A percentile compares a stretch with the other conserved stretches of the same genome.
Evolutionary conservation across 495 filamentous ascomycete species (phyloP).

Genomic region (Lasiosphaeria hispida): DNA sequence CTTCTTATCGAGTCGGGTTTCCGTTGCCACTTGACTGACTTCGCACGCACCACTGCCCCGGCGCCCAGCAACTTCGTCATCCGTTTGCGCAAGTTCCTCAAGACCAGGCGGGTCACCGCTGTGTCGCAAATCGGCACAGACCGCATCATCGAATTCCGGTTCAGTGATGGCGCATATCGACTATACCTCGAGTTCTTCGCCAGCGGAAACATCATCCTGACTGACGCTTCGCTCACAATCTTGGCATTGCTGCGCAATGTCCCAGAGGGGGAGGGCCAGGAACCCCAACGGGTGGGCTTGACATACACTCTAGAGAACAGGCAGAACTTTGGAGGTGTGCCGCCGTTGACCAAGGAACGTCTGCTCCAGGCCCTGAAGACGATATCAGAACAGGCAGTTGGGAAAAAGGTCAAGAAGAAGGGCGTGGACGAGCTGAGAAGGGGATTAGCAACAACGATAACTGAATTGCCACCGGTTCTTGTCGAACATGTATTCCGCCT

Average conservation of each 20-base stretch:
- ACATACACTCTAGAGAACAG: conserved; percentile 78
- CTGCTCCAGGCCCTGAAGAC: conserved; percentile 67
- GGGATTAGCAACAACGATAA: conserved; percentile 75
- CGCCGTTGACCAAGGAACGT: conserved; percentile 68
- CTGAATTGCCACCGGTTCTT: conserved; percentile 80
- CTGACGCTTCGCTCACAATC: conserved; percentile 75
- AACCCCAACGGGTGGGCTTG: conserved; percentile 72
- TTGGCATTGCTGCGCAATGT: conserved; percentile 80
- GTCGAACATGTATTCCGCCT: conserved; percentile 80
- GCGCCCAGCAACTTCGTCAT: conserved; percentile 81
- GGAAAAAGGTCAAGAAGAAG: conserved; percentile 75
- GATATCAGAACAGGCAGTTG: conserved; percentile 47
- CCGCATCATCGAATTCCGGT: conserved; percentile 85
- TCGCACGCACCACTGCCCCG: conserved; percentile 77
- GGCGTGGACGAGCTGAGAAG: conserved; percentile 69
- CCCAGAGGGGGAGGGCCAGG: conserved; percentile 64
- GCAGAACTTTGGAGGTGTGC: conserved; percentile 75
- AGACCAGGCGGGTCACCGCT: conserved; percentile 77
- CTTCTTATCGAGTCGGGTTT: conserved; percentile 93
- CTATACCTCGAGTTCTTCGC: conserved; percentile 96
- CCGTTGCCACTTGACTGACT: conserved; percentile 89
- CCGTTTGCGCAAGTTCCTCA: conserved; percentile 79
- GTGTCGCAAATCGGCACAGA: conserved; percentile 89
- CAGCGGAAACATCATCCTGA: conserved; percentile 85
- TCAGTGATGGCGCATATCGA: conserved; percentile 84